Evolutionary conservation across 257 asterid genomes (phyloP), one percentile per base, ranked within the genome.

Genomic region (Avicennia marina): DNA sequence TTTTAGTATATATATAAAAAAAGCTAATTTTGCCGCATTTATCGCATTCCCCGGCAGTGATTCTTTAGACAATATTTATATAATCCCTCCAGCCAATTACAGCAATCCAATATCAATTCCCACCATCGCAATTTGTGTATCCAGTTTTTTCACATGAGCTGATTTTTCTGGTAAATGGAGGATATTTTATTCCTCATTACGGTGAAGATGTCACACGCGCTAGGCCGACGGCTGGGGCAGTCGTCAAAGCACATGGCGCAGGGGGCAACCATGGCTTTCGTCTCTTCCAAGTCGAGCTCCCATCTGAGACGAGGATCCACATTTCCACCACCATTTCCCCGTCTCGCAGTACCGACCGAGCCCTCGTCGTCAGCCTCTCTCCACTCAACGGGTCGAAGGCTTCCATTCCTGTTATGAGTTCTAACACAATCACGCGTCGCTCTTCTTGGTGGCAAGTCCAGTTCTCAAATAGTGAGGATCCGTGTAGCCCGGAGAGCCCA

Each of bases 401-500:
- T 63, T 86, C 77, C 50, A 63, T 55, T 54, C 95, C 95, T 1
- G 89, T 73, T 17, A 86, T 69, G 31, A 86, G 87, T 61, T 86
- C 94, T 68, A 86, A 58, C 0, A 83, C 7, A 15, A 86, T 25
- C 41, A 83, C 80, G 2, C 95, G 6, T 86, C 95, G 17, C 77
- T 86, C 69, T 76, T 81, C 5, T 78, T 81, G 2, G 90, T 74
- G 26, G 81, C 67, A 17, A 83, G 71, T 11, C 94, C 93, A 1
- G 87, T 86, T 55, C 78, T 65, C 44, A 86, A 27, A 46, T 82
- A 86, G 65, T 80, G 75, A 42, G 95, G 95, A 63, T 86, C 95
- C 1, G 83, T 59, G 72, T 86, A 86, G 1, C 95, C 95, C 0
- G 89, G 94, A 17, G 95, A 86, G 11, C 94, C 95, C 16, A 78